A percentile compares a stretch with the other conserved stretches of the same genome.
These are phyloP conservation scores for Aphanoascus verrucosus DNA, from an alignment of 2,329 filamentous ascomycete species.

Conservation along the genomic window DNA sequence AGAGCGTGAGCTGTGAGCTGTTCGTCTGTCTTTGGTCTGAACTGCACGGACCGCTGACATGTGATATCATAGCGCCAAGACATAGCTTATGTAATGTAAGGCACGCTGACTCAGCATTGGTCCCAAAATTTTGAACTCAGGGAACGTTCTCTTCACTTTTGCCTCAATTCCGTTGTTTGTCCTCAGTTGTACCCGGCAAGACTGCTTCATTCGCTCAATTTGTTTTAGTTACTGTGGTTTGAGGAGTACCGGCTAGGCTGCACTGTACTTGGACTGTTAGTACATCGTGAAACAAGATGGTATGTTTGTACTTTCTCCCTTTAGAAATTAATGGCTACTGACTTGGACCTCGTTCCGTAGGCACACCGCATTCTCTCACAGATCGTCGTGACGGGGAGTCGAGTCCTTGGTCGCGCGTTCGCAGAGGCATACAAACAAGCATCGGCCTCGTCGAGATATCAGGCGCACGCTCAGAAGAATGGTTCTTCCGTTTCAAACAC, in stretches of 20 bases:
- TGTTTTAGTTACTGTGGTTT: neutral
- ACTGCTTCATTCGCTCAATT: neutral
- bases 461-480: constrained; percentile 58
- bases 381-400: constrained; percentile 79
- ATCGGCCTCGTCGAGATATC: constrained; percentile 72
- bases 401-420: constrained; percentile 88
- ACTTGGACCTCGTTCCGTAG: constrained; percentile 36
- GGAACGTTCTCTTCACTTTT: constrained; percentile 1
- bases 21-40: neutral
- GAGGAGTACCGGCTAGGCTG: neutral
- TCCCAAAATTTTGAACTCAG: neutral
- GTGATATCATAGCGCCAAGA: neutral
- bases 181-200: neutral
- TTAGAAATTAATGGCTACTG: neutral
- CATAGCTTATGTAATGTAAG: neutral
- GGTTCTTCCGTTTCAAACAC: constrained; percentile 41
- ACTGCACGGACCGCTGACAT: neutral
- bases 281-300: neutral
- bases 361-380: constrained; percentile 91
- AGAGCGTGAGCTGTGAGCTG: neutral
- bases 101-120: neutral
- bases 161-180: constrained; percentile 1
- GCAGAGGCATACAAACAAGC: constrained; percentile 93
- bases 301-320: neutral
- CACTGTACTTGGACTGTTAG: neutral